Conservation (phyloP, 495 filamentous ascomycete genomes). For the Copromyces sp. region DNA sequence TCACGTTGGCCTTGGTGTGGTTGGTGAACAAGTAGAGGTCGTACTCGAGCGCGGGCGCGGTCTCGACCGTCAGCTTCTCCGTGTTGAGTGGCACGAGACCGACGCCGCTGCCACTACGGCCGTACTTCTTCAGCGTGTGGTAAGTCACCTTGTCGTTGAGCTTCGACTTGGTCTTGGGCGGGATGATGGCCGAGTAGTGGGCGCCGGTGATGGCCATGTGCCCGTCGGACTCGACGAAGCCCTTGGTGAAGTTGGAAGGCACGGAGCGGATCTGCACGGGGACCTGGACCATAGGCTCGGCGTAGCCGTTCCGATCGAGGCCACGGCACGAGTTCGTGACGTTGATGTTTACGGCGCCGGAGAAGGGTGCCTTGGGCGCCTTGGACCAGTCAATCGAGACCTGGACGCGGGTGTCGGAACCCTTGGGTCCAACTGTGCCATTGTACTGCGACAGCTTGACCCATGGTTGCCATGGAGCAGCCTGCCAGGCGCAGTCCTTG, state of each 20-base stretch:
- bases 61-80: constrained; percentile 33
- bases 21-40: constrained; percentile 54
- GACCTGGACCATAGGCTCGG: constrained; percentile 44
- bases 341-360: constrained; percentile 41
- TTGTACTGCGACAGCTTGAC: constrained; percentile 45
- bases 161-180: constrained; percentile 23
- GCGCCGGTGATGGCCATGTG: constrained; percentile 51
- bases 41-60: constrained; percentile 52
- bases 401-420: constrained; percentile 46
- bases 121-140: constrained; percentile 43
- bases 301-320: constrained; percentile 44
- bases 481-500: constrained; percentile 44
- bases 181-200: constrained; percentile 37
- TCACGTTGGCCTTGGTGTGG: constrained; percentile 44
- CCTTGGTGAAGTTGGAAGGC: constrained; percentile 44
- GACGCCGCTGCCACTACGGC: constrained; percentile 48
- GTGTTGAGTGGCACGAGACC: constrained; percentile 45
- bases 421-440: constrained; percentile 42
- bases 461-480: constrained; percentile 42
- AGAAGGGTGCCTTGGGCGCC: constrained; percentile 13
- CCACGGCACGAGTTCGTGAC: constrained; percentile 39
- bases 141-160: constrained; percentile 36
- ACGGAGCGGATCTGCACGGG: constrained; percentile 46
- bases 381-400: constrained; percentile 52
- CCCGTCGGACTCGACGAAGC: constrained; percentile 56